These are phyloP conservation scores for Phyllosticta capitalensis DNA, from an alignment of 2,329 filamentous ascomycete genomes.

Conservation along the genomic window DNA sequence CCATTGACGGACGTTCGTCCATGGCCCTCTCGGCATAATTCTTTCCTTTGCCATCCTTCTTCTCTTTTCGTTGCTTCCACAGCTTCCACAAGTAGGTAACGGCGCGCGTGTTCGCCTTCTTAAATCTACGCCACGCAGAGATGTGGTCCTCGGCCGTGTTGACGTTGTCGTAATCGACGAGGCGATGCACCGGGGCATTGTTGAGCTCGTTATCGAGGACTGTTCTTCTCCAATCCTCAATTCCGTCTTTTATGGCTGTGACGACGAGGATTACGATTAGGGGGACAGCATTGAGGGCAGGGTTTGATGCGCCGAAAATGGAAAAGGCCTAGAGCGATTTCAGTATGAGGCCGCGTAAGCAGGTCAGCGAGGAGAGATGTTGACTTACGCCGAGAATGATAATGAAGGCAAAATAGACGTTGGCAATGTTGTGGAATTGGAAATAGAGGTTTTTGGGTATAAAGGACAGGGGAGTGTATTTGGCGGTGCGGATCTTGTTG, in stretches of 20 bases:
- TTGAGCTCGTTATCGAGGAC: constrained; percentile 88
- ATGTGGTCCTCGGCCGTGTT: constrained; percentile 85
- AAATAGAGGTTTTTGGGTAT: constrained; percentile 95
- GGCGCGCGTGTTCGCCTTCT: constrained; percentile 70
- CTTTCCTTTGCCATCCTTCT: constrained; percentile 35
- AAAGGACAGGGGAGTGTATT: constrained; percentile 93
- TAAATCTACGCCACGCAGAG: constrained; percentile 75
- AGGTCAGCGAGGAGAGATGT: constrained; percentile 11
- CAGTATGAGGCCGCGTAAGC: constrained; percentile 2
- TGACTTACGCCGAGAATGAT: constrained; percentile 83
- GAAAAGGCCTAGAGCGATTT: constrained; percentile 67
- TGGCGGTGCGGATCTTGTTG: constrained; percentile 97
- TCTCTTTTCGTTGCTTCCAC: constrained; percentile 34
- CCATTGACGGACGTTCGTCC: constrained; percentile 57
- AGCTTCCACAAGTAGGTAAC: constrained; percentile 46
- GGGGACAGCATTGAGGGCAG: constrained; percentile 80
- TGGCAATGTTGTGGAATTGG: constrained; percentile 97
- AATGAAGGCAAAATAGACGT: constrained; percentile 95
- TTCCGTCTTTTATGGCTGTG: constrained; percentile 86
- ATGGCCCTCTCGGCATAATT: constrained; percentile 39
- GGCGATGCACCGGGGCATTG: constrained; percentile 85
- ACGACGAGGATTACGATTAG: constrained; percentile 85
- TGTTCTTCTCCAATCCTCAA: constrained; percentile 91
- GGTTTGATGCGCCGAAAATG: constrained; percentile 88
- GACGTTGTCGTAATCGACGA: constrained; percentile 84